Evolutionary conservation across 1,284 basidiomycete genomes (phyloP).

Genomic region (Austroboletus niveus): DNA sequence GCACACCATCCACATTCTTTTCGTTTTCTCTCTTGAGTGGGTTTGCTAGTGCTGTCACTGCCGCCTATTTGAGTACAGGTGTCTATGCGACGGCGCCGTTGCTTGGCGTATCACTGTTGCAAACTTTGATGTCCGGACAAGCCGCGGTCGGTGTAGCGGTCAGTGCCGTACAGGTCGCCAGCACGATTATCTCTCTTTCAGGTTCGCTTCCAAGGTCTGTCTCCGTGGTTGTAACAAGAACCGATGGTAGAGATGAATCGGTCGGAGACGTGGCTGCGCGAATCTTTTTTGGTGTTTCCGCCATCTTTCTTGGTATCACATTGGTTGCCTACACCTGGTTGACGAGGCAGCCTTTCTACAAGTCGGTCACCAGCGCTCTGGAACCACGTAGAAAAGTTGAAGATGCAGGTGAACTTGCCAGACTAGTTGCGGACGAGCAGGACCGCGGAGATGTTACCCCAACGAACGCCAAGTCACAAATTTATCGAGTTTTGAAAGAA

Average conservation of each 20-base stretch:
- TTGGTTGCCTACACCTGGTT: constrained; percentile 55
- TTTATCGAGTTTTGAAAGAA: constrained; percentile 55
- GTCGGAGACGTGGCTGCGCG: constrained; percentile 65
- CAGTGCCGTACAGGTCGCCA: constrained; percentile 68
- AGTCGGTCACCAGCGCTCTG: constrained; percentile 44
- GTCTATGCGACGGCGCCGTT: constrained; percentile 69
- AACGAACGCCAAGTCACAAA: constrained; percentile 38
- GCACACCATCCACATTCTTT: constrained; percentile 58
- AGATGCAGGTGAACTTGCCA: constrained; percentile 32
- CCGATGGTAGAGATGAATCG: constrained; percentile 33
- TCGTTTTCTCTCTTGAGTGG: constrained; percentile 61
- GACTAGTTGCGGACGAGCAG: constrained; percentile 31
- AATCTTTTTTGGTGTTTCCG: constrained; percentile 70
- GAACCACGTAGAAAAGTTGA: constrained; percentile 32
- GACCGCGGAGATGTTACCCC: constrained; percentile 20
- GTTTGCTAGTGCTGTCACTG: constrained; percentile 52
- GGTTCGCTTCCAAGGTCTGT: constrained; percentile 33
- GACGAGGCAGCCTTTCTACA: constrained; percentile 55
- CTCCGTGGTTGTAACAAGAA: neutral
- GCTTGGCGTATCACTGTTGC: constrained; percentile 67
- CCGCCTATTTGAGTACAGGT: constrained; percentile 69
- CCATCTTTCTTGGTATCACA: constrained; percentile 57
- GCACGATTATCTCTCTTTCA: constrained; percentile 55
- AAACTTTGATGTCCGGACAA: constrained; percentile 73
- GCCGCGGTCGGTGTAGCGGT: constrained; percentile 75